Base-by-base conservation (phyloP, 108 stramenopile genomes). In the Fragilariopsis cylindrus region DNA sequence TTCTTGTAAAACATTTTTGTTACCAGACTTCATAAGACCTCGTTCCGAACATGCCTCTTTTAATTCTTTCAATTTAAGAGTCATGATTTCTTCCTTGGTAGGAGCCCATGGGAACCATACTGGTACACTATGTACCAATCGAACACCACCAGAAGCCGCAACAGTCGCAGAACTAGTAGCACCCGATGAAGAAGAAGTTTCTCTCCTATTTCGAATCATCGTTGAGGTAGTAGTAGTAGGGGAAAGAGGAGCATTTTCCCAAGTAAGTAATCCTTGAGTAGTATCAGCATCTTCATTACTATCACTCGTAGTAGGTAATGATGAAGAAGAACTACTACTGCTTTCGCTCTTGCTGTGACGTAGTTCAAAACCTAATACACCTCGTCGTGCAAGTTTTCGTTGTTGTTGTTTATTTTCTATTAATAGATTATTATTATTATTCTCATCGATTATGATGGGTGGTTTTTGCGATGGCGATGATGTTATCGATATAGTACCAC, bases 21-120 rank as follows among this genome's bases (percentile, higher is more conserved):
- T 86, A 11, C 88, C 91, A 5, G 72, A 75, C 72, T 80, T 80
- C 19, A 30, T 43, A 3, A 90, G 76, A 57, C 84, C 86, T 42
- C 91, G 71, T 63, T 92, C 78, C 2, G 48, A 72, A 57, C 81
- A 87, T 1, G 81, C 86, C 4, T 76, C 75, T 45, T 76, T 78
- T 5, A 92, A 64, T 57, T 92, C 82, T 9, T 63, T 60, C 9
- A 87, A 82, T 44, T 83, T 87, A 68, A 88, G 55, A 5, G 69
- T 15, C 52, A 74, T 65, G 56, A 92, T 90, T 60, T 87, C 85
- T 8, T 77, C 66, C 47, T 76, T 65, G 43, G 88, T 81, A 1
- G 88, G 88, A 18, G 86, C 67, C 84, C 81, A 85, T 30, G 85
- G 88, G 40, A 89, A 76, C 81, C 84, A 88, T 3, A 70, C 73